phyloP scores from a whole-genome alignment of 2,329 filamentous ascomycete genomes.

The Penicillium sp. region DNA sequence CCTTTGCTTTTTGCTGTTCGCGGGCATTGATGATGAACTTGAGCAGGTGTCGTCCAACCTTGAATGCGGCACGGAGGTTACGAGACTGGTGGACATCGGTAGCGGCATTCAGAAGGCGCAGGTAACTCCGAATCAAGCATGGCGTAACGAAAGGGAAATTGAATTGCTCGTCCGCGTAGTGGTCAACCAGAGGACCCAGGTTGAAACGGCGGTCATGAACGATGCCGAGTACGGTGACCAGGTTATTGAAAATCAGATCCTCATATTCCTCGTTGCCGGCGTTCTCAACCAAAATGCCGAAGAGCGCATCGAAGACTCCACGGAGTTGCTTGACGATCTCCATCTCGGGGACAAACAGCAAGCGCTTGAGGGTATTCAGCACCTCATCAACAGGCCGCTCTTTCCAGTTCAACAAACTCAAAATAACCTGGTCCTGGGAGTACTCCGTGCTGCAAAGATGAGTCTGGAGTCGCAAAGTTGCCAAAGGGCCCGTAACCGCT shows the following conservation, averaged over 20 bases:
- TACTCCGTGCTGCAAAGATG: constrained; percentile 94
- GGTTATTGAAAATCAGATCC: constrained; percentile 86
- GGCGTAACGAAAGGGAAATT: constrained; percentile 92
- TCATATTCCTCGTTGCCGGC: constrained; percentile 92
- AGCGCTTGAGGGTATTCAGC: constrained; percentile 74
- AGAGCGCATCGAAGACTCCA: constrained; percentile 88
- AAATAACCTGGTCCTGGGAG: constrained; percentile 85
- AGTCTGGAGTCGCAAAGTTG: constrained; percentile 78
- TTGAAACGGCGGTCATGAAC: constrained; percentile 95
- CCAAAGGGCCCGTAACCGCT: constrained; percentile 76
- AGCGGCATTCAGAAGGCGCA: constrained; percentile 79
- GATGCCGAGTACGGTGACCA: constrained; percentile 89
- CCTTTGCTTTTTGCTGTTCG: constrained; percentile 85
- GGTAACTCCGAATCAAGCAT: constrained; percentile 85
- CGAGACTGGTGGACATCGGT: constrained; percentile 82
- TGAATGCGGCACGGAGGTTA: constrained; percentile 87
- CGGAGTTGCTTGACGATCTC: constrained; percentile 94
- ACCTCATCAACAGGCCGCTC: constrained; percentile 75
- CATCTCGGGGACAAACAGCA: constrained; percentile 94
- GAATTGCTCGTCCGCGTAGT: constrained; percentile 86
- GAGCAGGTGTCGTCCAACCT: constrained; percentile 89
- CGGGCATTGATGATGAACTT: constrained; percentile 93
- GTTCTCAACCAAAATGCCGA: constrained; percentile 88
- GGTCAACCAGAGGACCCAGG: constrained; percentile 84
- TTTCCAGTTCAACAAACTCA: constrained; percentile 86